Evolutionary conservation across 306 rosid genomes (phyloP), one percentile per base, ranked within the genome.

Genomic region (Argentina anserina): DNA sequence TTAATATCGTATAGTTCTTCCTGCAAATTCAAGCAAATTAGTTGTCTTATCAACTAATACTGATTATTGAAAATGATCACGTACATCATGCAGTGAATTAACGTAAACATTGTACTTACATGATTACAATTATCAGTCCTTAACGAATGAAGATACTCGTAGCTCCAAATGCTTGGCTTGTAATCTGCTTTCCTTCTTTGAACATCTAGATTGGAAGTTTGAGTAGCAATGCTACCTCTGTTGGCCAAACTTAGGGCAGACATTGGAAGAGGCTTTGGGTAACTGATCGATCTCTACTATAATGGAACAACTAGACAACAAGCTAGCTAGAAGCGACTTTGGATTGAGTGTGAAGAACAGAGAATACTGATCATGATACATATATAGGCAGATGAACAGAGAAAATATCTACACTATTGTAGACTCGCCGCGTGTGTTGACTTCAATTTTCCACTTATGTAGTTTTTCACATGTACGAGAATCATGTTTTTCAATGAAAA

Each of bases 1-100:
- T 70, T 70, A 66, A n/a, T n/a, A n/a, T 49, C 29, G n/a, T 14
- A 0, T 21, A 0, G 58, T 36, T 72, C 74, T 63, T 68, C 79
- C 77, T 73, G 10, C 70, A 11, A 39, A 18, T 18, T 45, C 25
- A 49, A 18, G 20, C 50, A 14, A 45, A 17, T 15, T 15, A 45
- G 20, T 45, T 17, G 50, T n/a, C n/a, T n/a, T n/a, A 39, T 39
- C 42, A 6, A 45, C n/a, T 15, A 45, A 45, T 45, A 45, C n/a
- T n/a, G n/a, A n/a, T n/a, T n/a, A n/a, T 45, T 15, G 50, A 45
- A 45, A 15, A 45, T 45, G 7, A 45, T 45, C 50, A 45, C 7
- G 17, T 42, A 42, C 17, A 42, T 2, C 12, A 10, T 45, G 50
- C 50, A 15, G 3, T 0, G 49, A 14, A 43, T 3, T 5, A 4